A percentile compares a stretch with the other conserved stretches of the same genome.
Conservation (phyloP, 2,329 filamentous ascomycete species). For the Fusarium dlaminii region DNA sequence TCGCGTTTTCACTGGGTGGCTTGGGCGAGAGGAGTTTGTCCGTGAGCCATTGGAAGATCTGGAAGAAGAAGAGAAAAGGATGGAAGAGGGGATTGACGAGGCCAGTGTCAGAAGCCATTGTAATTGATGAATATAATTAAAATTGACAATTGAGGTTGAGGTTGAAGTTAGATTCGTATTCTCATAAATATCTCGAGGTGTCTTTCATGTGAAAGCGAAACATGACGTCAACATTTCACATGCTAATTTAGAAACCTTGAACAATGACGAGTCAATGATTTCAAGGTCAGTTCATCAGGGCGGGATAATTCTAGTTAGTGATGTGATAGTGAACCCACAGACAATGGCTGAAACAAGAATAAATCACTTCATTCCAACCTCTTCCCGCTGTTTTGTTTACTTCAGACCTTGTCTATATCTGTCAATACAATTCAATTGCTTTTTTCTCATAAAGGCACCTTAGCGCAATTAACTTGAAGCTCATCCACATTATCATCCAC, state of each 20-base stretch:
- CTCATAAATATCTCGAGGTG: neutral
- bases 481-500: neutral
- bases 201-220: constrained; percentile 31
- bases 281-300: neutral
- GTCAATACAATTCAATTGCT: neutral
- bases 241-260: neutral
- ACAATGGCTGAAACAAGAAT: constrained; percentile 25
- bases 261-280: constrained; percentile 33
- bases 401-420: neutral
- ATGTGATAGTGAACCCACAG: neutral
- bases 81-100: constrained; percentile 57
- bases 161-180: neutral
- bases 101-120: constrained; percentile 45
- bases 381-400: constrained; percentile 9
- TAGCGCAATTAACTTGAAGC: neutral
- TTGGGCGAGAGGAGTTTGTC: constrained; percentile 73
- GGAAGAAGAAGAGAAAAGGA: constrained; percentile 70
- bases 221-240: constrained; percentile 44
- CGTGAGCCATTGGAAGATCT: constrained; percentile 71
- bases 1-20: constrained; percentile 68
- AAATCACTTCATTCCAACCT: constrained; percentile 27
- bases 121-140: neutral
- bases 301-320: neutral
- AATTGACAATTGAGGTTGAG: neutral
- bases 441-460: neutral